These are phyloP conservation scores for Neofusicoccum kwambonambiense DNA, from an alignment of 2,329 filamentous ascomycete genomes.

Conservation along the genomic window DNA sequence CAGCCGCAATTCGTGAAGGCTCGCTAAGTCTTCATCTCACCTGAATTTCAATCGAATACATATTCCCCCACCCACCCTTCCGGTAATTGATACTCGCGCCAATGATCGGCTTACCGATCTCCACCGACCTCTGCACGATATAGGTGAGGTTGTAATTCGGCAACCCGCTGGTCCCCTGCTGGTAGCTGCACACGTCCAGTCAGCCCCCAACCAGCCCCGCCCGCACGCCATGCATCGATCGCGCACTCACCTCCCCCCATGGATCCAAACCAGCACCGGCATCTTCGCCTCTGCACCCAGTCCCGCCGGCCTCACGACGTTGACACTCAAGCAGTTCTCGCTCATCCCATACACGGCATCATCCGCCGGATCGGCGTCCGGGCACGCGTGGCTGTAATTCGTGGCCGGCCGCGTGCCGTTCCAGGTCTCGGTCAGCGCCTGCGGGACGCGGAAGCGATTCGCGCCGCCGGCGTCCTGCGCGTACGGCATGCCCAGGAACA, in stretches of 20 bases:
- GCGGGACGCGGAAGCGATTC: conserved; percentile 15
- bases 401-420: conserved; percentile 4
- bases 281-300: conserved; percentile 10
- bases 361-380: neutral
- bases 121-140: conserved; percentile 30
- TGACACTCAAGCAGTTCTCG: conserved; percentile 17
- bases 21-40: neutral
- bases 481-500: conserved; percentile 33
- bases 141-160: conserved; percentile 22
- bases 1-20: neutral
- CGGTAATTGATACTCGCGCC: conserved; percentile 47
- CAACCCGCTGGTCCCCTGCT: conserved; percentile 13
- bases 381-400: conserved; percentile 6
- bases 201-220: neutral
- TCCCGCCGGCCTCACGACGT: conserved; percentile 12
- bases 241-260: conserved; percentile 2
- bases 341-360: conserved; percentile 15
- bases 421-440: conserved; percentile 12
- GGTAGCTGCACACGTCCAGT: neutral
- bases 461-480: conserved; percentile 21
- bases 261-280: conserved; percentile 12
- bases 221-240: too few species aligned
- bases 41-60: conserved; percentile 17
- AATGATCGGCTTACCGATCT: conserved; percentile 32
- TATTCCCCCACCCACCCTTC: conserved; percentile 19